These are phyloP conservation scores for Gnomoniopsis sp. DNA, from an alignment of 2,329 filamentous ascomycete species.

Conservation along the genomic window DNA sequence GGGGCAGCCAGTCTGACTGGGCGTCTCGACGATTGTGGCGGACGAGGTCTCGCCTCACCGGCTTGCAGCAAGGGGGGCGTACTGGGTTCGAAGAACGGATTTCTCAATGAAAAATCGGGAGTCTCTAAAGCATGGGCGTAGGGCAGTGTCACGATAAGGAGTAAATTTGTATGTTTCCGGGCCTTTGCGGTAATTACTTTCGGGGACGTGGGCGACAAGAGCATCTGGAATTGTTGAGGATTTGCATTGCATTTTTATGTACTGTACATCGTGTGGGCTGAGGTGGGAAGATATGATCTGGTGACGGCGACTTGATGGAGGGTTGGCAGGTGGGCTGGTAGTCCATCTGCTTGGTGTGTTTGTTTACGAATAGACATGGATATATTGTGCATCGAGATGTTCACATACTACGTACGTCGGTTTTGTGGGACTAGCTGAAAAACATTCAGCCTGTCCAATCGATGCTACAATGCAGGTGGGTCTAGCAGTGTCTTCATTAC, in stretches of 20 bases:
- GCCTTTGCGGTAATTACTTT: background rate
- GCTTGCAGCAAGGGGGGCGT: background rate
- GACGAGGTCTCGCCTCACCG: no score
- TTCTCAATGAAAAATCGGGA: background rate
- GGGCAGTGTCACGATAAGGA: background rate
- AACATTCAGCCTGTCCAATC: background rate
- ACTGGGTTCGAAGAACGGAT: background rate
- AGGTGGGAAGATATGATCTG: background rate
- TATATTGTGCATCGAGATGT: background rate
- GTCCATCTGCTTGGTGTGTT: slow-evolving; percentile 2
- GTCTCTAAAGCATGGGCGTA: background rate
- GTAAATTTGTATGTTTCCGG: background rate
- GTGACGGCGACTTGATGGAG: background rate
- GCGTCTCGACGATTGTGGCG: no score
- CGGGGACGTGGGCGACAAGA: background rate
- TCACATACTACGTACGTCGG: background rate
- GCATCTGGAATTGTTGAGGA: background rate
- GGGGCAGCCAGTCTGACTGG: no score
- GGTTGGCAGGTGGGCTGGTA: slow-evolving; percentile 1
- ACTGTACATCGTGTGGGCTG: slow-evolving; percentile 6
- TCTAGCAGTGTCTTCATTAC: no score
- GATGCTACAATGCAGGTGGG: background rate
- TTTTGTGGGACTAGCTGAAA: background rate
- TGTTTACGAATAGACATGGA: background rate
- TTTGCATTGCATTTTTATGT: slow-evolving; percentile 2